Conservation (phyloP, 352 stramenopile genomes). For the Vaucheria bursata region DNA sequence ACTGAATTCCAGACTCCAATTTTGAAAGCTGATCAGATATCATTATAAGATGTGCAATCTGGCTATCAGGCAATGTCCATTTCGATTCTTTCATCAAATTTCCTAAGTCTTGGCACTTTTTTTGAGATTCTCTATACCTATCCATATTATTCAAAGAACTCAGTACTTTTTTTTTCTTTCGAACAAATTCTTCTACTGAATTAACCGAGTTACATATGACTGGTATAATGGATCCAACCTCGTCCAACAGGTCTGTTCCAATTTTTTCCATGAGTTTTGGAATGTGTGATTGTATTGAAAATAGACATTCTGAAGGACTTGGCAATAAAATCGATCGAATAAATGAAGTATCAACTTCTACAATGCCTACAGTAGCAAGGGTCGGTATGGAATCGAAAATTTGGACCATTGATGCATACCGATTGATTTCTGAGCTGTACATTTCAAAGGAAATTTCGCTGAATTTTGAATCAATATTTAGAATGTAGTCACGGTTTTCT, state of each 20-base stretch:
- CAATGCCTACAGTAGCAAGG: constrained; percentile 66
- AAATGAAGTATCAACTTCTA: constrained; percentile 71
- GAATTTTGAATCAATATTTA: constrained; percentile 58
- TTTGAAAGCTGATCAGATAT: constrained; percentile 80
- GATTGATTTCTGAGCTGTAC: constrained; percentile 47
- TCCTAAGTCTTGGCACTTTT: constrained; percentile 70
- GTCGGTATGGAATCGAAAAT: constrained; percentile 32
- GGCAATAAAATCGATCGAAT: constrained; percentile 77
- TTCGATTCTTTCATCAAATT: constrained; percentile 79
- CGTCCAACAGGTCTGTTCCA: constrained; percentile 65
- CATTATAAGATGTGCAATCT: constrained; percentile 82
- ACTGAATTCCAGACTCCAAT: constrained; percentile 67
- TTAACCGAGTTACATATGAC: constrained; percentile 61
- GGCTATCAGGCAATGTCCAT: constrained; percentile 76
- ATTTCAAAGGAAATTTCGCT: constrained; percentile 44
- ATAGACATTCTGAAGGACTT: constrained; percentile 71
- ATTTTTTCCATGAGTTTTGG: constrained; percentile 77
- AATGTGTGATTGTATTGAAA: constrained; percentile 63
- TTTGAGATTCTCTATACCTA: constrained; percentile 51
- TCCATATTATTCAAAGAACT: constrained; percentile 60
- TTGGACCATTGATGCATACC: constrained; percentile 43
- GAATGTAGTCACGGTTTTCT: constrained; percentile 68
- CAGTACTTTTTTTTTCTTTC: constrained; percentile 56
- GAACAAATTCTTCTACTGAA: constrained; percentile 51
- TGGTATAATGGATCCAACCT: constrained; percentile 70